phyloP scores from a whole-genome alignment of 305 asterid species.

The Striga hermonthica region DNA sequence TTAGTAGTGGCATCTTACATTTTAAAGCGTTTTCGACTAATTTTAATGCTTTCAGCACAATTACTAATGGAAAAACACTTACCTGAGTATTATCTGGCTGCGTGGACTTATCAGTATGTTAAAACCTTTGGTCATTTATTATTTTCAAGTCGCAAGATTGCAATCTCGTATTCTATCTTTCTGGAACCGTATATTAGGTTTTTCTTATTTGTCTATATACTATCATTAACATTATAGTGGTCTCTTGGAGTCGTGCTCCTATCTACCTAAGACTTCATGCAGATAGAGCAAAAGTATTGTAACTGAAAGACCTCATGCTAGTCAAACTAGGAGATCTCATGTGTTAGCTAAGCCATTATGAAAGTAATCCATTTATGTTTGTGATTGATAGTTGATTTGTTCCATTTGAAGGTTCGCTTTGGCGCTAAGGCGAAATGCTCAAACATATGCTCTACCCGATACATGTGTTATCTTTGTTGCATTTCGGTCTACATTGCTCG shows the following conservation, averaged over 20 bases:
- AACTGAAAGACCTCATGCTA: background rate
- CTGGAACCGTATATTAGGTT: background rate
- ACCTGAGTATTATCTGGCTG: background rate
- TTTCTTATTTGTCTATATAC: background rate
- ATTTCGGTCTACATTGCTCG: background rate
- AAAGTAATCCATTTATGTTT: background rate
- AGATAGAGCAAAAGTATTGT: background rate
- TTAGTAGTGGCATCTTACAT: background rate
- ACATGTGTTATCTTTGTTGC: background rate
- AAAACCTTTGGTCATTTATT: background rate
- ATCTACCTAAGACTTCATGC: constrained; percentile 6
- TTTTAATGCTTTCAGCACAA: background rate
- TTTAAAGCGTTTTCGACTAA: background rate
- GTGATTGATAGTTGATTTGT: background rate
- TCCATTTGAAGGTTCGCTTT: background rate
- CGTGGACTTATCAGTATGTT: background rate
- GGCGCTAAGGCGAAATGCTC: background rate
- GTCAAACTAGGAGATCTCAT: background rate
- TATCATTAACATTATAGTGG: background rate
- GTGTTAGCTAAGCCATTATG: constrained; percentile 1
- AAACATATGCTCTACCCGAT: no score
- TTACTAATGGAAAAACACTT: background rate
- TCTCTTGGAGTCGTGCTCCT: constrained; percentile 9
- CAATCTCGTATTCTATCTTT: background rate
- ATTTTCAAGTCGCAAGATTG: constrained; percentile 10